Evolutionary conservation across 2,329 filamentous ascomycete genomes (phyloP).

Genomic region (Teratosphaeria destructans): DNA sequence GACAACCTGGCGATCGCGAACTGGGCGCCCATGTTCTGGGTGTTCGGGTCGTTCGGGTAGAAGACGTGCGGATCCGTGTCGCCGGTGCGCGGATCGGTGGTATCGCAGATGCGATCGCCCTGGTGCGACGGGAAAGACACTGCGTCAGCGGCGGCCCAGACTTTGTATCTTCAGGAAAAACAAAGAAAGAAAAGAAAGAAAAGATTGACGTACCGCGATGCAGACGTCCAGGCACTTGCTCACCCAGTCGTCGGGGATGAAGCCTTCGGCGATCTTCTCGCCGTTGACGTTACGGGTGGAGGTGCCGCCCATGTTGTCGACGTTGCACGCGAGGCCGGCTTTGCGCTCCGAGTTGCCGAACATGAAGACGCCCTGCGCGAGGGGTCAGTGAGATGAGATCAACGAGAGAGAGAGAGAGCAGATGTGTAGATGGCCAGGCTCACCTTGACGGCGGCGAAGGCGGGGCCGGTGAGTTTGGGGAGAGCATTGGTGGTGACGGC

Average conservation of each 20-base stretch:
- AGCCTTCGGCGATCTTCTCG: conserved; percentile 2
- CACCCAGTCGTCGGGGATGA: conserved; percentile 25
- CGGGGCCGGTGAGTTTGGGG: conserved; percentile 21
- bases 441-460: conserved; percentile 25
- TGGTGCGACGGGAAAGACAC: too few species aligned
- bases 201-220: conserved; percentile 4
- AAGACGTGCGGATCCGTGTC: too few species aligned
- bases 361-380: conserved; percentile 21
- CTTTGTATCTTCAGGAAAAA: too few species aligned
- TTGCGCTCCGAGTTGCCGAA: conserved; percentile 27
- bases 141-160: too few species aligned
- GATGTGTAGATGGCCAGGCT: neutral
- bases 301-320: conserved; percentile 25
- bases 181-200: too few species aligned
- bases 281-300: conserved; percentile 25
- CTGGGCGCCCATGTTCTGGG: too few species aligned
- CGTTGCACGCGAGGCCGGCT: conserved; percentile 25
- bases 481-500: conserved; percentile 27
- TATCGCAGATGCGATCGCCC: too few species aligned
- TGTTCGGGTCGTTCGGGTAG: too few species aligned
- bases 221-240: conserved; percentile 29
- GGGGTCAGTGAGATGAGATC: neutral
- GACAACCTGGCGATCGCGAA: too few species aligned
- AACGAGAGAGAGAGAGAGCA: neutral
- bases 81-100: too few species aligned